These are phyloP conservation scores for Magnolia kwangsiensis DNA, from an alignment of 164 flowering plant genomes.

Conservation along the genomic window DNA sequence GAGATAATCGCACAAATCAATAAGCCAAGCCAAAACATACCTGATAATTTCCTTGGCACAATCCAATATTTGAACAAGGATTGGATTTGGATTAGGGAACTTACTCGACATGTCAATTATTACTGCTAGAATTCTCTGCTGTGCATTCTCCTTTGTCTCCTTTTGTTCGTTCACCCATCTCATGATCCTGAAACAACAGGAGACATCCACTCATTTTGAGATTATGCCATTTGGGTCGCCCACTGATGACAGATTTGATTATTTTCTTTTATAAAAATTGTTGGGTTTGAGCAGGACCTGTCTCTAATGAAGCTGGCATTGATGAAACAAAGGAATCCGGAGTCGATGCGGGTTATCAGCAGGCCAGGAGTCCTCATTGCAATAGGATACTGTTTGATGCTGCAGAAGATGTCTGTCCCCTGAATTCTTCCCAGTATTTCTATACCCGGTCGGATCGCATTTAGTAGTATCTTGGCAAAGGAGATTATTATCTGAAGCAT, in stretches of 20 bases:
- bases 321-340: conserved; percentile 67
- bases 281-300: conserved; percentile 33
- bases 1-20: not conserved
- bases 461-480: conserved; percentile 54
- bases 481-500: conserved; percentile 58
- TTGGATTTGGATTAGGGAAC: conserved; percentile 13
- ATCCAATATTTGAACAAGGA: not conserved
- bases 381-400: conserved; percentile 54
- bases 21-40: too few relatives aligned
- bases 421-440: conserved; percentile 65
- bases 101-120: conserved; percentile 70
- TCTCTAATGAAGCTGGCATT: conserved; percentile 70
- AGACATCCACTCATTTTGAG: not conserved
- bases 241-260: not conserved
- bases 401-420: conserved; percentile 51
- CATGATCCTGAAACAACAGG: conserved; percentile 38
- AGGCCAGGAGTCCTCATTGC: conserved; percentile 45
- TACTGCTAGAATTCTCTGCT: conserved; percentile 28
- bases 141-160: conserved; percentile 19
- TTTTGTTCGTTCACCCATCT: conserved; percentile 30
- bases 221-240: not conserved
- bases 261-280: not conserved
- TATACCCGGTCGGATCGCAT: conserved; percentile 46
- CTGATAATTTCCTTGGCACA: too few relatives aligned
- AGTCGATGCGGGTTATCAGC: conserved; percentile 42